Evolutionary conservation across 805 yeast species (phyloP), one percentile per base, ranked within the genome.

Genomic region (Pichia exigua): DNA sequence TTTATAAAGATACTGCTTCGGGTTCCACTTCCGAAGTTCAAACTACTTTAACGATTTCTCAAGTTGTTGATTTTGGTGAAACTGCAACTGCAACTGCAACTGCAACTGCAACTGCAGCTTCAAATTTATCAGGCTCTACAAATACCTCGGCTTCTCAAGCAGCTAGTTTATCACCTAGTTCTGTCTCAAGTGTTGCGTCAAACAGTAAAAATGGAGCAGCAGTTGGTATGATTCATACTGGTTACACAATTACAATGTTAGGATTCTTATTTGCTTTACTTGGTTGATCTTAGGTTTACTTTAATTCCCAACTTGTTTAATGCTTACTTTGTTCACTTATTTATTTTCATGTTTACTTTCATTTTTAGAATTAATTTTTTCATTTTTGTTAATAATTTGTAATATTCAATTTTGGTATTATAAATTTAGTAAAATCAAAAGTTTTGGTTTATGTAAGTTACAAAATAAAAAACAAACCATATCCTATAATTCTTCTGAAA

Each of bases 401-500:
- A 15, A 32, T 13, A 32, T 32, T 6, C 38, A 32, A 12, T 28
- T 12, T 28, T 10, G 5, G 7, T 12, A 28, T 28, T 24, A 24
- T 7, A 24, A 4, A 24, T 28, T 4, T 28, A 28, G 13, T 4
- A 9, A 28, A 28, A 28, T 7, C 3, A 28, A 28, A 30, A 30
- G n/a, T n/a, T n/a, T n/a, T n/a, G n/a, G n/a, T n/a, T n/a, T n/a
- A n/a, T n/a, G n/a, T n/a, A n/a, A n/a, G n/a, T n/a, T n/a, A n/a
- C n/a, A n/a, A n/a, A n/a, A 30, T 13, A 30, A n/a, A 30, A 12
- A 13, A 15, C 21, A 24, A 24, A 24, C 26, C 26, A 24, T 5
- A 27, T 2, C 30, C 30, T 24, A 49, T 11, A 52, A 42, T n/a
- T 49, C 50, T 12, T 21, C n/a, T 11, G 51, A 30, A 11, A 48